A percentile compares a stretch with the other conserved stretches of the same genome.
Conservation (phyloP, 805 yeast genomes). For the Metschnikowia continentalis region DNA sequence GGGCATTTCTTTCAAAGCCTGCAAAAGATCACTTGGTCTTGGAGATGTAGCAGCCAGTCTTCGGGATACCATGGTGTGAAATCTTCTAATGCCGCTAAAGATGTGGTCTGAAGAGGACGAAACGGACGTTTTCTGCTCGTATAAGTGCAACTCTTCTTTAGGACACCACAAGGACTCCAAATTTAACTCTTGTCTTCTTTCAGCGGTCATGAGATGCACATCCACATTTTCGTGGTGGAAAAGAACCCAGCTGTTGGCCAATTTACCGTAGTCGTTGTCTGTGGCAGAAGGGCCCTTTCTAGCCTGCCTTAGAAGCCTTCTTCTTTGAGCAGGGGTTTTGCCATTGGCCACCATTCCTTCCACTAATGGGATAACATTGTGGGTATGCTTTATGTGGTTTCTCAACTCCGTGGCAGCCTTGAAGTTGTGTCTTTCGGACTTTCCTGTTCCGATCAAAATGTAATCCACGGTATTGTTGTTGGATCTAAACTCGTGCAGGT, state of each 20-base stretch:
- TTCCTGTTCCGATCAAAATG: conserved; percentile 68
- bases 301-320: conserved; percentile 47
- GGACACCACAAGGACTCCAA: conserved; percentile 66
- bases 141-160: conserved; percentile 33
- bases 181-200: conserved; percentile 62
- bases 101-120: conserved; percentile 20
- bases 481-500: conserved; percentile 27
- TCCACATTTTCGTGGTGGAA: conserved; percentile 67
- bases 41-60: background rate
- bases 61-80: conserved; percentile 34
- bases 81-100: conserved; percentile 22
- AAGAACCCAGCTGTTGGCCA: conserved; percentile 78
- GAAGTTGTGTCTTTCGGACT: conserved; percentile 68
- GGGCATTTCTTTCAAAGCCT: conserved; percentile 5
- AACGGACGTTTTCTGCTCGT: conserved; percentile 17
- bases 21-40: background rate
- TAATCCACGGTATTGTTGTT: conserved; percentile 28
- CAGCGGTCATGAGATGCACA: conserved; percentile 69
- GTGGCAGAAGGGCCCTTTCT: conserved; percentile 49
- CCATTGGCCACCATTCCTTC: conserved; percentile 72
- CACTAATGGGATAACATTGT: conserved; percentile 40
- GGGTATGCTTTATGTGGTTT: conserved; percentile 50
- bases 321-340: conserved; percentile 35
- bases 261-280: conserved; percentile 52
- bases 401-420: conserved; percentile 63